Evolutionary conservation across 2,329 filamentous ascomycete genomes (phyloP).

Genomic region (Pseudocercospora fijiensis): DNA sequence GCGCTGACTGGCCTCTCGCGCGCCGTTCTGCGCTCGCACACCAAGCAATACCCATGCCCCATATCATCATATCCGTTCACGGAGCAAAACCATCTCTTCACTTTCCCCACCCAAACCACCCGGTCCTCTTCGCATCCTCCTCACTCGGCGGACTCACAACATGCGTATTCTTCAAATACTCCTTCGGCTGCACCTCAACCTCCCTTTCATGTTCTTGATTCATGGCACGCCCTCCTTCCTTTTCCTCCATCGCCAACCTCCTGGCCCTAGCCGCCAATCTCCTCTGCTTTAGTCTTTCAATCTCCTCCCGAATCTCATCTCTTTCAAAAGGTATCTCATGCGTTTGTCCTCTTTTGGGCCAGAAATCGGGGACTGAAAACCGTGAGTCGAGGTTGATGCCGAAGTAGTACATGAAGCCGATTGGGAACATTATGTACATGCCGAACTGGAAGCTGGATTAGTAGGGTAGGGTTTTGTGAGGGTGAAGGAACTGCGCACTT

Average conservation of each 20-base stretch:
- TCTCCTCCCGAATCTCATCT: conserved; percentile 80
- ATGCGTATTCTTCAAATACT: conserved; percentile 12
- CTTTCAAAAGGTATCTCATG: conserved; percentile 73
- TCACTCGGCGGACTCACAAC: not conserved
- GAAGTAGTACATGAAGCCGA: conserved; percentile 99
- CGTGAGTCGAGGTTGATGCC: conserved; percentile 94
- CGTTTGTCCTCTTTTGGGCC: conserved; percentile 78
- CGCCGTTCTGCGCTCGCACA: not conserved
- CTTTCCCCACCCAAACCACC: conserved; percentile 19
- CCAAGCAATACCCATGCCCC: not conserved
- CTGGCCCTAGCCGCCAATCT: conserved; percentile 50
- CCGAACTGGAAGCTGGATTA: conserved; percentile 66
- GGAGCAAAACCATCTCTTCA: not conserved
- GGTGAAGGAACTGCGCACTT: conserved; percentile 55
- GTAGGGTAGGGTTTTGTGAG: not conserved
- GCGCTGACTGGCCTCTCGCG: not conserved
- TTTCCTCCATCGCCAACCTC: conserved; percentile 45
- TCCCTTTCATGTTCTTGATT: conserved; percentile 13
- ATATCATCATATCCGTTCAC: not conserved
- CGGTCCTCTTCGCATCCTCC: conserved; percentile 10
- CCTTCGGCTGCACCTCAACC: conserved; percentile 9
- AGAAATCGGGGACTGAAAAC: conserved; percentile 88
- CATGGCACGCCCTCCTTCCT: conserved; percentile 26
- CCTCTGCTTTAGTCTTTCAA: conserved; percentile 64
- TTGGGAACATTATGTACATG: conserved; percentile 98